Conservation (phyloP, 2,329 filamentous ascomycete genomes). For the Leptographium wingfieldii region DNA sequence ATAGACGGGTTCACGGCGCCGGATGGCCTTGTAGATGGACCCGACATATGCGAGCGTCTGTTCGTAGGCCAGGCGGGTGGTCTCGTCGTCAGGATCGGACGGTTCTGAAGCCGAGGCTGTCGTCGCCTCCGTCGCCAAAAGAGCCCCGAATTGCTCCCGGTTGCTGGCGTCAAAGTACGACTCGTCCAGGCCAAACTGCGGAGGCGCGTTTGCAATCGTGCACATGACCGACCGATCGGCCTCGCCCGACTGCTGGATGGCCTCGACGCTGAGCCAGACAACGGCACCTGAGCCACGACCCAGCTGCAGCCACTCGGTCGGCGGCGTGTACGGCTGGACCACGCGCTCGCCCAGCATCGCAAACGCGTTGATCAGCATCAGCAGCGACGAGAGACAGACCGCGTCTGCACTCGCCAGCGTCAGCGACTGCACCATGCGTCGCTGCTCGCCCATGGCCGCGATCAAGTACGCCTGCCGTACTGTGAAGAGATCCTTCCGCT, state of each 20-base stretch:
- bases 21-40: constrained; percentile 14
- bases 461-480: constrained; percentile 17
- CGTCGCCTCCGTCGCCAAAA: constrained; percentile 8
- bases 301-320: constrained; percentile 14
- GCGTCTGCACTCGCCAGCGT: constrained; percentile 15
- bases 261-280: constrained; percentile 15
- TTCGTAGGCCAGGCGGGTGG: constrained; percentile 16
- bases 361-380: constrained; percentile 16
- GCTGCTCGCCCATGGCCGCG: constrained; percentile 16
- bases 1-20: constrained; percentile 19
- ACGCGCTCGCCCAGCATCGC: constrained; percentile 16
- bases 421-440: constrained; percentile 13
- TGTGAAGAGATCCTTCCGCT: constrained; percentile 11
- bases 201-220: constrained; percentile 11
- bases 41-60: constrained; percentile 17
- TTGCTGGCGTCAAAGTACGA: constrained; percentile 15
- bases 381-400: constrained; percentile 14
- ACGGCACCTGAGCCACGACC: constrained; percentile 15
- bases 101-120: no score
- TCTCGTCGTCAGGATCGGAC: constrained; percentile 11
- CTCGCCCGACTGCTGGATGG: constrained; percentile 9
- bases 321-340: constrained; percentile 14
- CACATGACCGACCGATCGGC: constrained; percentile 10
- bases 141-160: constrained; percentile 7
- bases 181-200: constrained; percentile 15